Evolutionary conservation across 345 rosid genomes (phyloP), one percentile per base, ranked within the genome.

Genomic region (Anastatica hierochuntica): DNA sequence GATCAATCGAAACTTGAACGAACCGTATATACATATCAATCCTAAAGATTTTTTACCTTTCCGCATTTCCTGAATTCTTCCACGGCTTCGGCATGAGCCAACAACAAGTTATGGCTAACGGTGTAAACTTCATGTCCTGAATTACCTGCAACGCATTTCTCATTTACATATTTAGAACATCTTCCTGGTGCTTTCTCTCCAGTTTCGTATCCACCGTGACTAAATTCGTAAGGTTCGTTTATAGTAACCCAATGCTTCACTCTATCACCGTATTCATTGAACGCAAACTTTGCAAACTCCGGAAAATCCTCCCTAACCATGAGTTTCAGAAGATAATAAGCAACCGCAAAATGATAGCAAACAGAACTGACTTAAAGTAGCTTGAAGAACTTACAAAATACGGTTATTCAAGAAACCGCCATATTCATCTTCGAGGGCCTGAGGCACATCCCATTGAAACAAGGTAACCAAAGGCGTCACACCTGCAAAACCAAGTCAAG

Each of bases 231-330:
- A 45, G 85, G 85, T 19, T 79, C 81, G 21, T 79, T 79, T 37
- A 79, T 48, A 10, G 81, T 76, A 20, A 64, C 63, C 85, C 85
- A 79, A 19, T 72, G 74, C 53, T 79, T 76, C n/a, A 79, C 81
- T 58, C 76, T 56, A 12, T 79, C 79, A 34, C 85, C 85, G 17
- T 60, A 67, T 53, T 44, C 51, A 47, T 53, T 53, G 56, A 67
- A 67, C 10, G 20, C 45, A 67, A 67, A 67, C 55, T 63, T 56
- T 20, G 67, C 63, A 36, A 53, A 67, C 8, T 46, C 71, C 2
- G 51, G 56, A 21, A 67, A 67, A 27, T 67, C 71, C 56, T 46
- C 66, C 61, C 71, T 66, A 21, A 8, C 2, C 7, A 65, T 11
- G 8, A 51, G 29, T 31, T 18, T 31, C 15, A 11, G 42, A 21